phyloP scores from a whole-genome alignment of 768 basidiomycete species.

The Tricholoma sp. region DNA sequence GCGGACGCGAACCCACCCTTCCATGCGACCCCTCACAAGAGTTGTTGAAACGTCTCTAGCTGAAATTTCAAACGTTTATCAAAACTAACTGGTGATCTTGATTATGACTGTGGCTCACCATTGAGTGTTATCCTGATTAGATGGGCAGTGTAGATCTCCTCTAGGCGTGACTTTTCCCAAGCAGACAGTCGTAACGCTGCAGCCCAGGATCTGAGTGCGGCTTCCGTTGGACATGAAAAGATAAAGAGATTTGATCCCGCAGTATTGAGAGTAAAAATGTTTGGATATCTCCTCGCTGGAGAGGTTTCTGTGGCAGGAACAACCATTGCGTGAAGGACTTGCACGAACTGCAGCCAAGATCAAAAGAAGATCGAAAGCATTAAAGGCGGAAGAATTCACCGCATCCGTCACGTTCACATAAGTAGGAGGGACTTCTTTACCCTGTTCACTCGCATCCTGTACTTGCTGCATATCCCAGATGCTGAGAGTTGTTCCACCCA shows the following conservation, averaged over 20 bases:
- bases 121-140: slow-evolving; percentile 73
- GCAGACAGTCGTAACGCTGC: slow-evolving; percentile 83
- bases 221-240: slow-evolving; percentile 77
- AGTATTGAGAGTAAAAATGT: slow-evolving; percentile 89
- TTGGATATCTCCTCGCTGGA: slow-evolving; percentile 56
- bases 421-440: slow-evolving; percentile 77
- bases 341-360: slow-evolving; percentile 53
- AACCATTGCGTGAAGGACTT: slow-evolving; percentile 72
- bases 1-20: slow-evolving; percentile 88
- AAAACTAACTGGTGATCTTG: neutral
- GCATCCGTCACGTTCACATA: slow-evolving; percentile 89
- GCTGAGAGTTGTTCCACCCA: slow-evolving; percentile 84
- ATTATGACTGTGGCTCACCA: slow-evolving; percentile 20
- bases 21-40: slow-evolving; percentile 68
- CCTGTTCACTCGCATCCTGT: slow-evolving; percentile 75
- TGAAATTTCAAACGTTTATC: slow-evolving; percentile 12
- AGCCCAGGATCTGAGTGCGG: slow-evolving; percentile 81
- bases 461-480: slow-evolving; percentile 91
- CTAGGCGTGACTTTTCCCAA: slow-evolving; percentile 93
- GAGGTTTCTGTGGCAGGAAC: slow-evolving; percentile 46
- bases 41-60: slow-evolving; percentile 54
- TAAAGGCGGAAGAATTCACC: slow-evolving; percentile 42
- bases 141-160: slow-evolving; percentile 98
- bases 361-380: slow-evolving; percentile 7
- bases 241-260: slow-evolving; percentile 88